Percentiles rank a stretch among this genome's conserved stretches.
phyloP scores from a whole-genome alignment of 495 filamentous ascomycete species.

The Neohortaea acidophila region DNA sequence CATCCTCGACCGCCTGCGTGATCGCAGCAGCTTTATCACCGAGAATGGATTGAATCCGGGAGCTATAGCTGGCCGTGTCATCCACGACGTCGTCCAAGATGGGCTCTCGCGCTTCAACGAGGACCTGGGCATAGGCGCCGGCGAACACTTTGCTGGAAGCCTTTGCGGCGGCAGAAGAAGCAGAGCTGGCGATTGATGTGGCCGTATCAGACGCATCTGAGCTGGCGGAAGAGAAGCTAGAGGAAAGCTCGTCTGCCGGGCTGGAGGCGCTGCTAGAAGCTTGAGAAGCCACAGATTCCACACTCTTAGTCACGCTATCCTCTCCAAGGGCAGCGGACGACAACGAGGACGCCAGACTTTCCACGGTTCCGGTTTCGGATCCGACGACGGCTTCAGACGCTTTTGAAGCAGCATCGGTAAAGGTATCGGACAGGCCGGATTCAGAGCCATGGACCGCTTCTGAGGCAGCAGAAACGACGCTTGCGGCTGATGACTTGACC shows the following conservation, averaged over 20 bases:
- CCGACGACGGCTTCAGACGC: constrained; percentile 25
- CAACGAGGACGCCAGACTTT: constrained; percentile 10
- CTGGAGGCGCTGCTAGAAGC: constrained; percentile 1
- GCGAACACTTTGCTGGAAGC: constrained; percentile 35
- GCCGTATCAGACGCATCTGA: constrained; percentile 18
- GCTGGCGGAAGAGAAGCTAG: constrained; percentile 15
- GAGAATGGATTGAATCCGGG: constrained; percentile 37
- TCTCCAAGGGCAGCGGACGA: constrained; percentile 7
- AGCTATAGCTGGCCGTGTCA: constrained; percentile 33
- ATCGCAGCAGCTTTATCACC: constrained; percentile 37
- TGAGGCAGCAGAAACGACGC: constrained; percentile 23
- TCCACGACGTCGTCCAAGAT: constrained; percentile 40
- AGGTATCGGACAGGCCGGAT: constrained; percentile 13
- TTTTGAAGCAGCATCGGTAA: constrained; percentile 23
- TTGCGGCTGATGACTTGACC: constrained; percentile 16
- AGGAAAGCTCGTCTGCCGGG: not conserved
- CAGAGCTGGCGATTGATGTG: constrained; percentile 2
- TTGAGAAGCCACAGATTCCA: constrained; percentile 19
- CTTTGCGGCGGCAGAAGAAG: constrained; percentile 14
- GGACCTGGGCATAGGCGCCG: constrained; percentile 40
- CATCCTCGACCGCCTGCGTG: constrained; percentile 40
- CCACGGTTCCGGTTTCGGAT: constrained; percentile 16
- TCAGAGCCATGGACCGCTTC: constrained; percentile 7
- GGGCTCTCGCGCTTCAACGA: constrained; percentile 34
- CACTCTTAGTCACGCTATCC: constrained; percentile 20